Evolutionary conservation across 1,284 basidiomycete species (phyloP), one percentile per base, ranked within the genome.

Genomic region (Marasmius fiardii): DNA sequence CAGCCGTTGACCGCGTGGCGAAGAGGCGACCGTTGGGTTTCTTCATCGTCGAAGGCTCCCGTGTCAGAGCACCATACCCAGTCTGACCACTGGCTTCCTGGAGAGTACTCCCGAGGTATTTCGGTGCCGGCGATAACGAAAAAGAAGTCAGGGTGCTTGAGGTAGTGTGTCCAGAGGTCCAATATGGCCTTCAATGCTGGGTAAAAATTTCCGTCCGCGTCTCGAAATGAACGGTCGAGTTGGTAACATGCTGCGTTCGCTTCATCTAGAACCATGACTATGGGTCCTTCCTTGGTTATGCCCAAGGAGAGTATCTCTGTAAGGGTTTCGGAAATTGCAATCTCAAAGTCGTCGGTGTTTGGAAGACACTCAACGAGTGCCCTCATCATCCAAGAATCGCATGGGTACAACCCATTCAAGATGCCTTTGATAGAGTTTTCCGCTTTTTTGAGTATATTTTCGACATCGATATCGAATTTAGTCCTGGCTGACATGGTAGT

Each of bases 41-140:
- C 52, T 11, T 24, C 11, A 16, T 41, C 31, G 35, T 59, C 48
- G 35, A 56, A 59, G 14, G n/a, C 31, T 11, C 55, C 58, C 6
- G 58, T 59, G 20, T 54, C 34, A 2, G 58, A 59, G 20, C 39
- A 39, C 58, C 58, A 59, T 7, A 10, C n/a, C 21, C 41, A 59
- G 3, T 43, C 20, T 14, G 44, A 39, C 58, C 58, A 59, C 41
- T 43, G 21, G 11, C 21, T 10, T 31, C 28, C 28, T 8, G 24
- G 11, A 23, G 21, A 44, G 21, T 44, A 6, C 18, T 10, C n/a
- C 11, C 11, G 11, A 4, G 43, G n/a, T 20, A 44, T 44, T 5
- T 44, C 43, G 14, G 43, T 44, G 20, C 43, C 43, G 12, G 43
- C 43, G 18, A 44, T 20, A 11, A 44, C 43, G 24, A 44, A 21